Base-by-base conservation (phyloP, 2,329 filamentous ascomycete species). In the Nemania diffusa region DNA sequence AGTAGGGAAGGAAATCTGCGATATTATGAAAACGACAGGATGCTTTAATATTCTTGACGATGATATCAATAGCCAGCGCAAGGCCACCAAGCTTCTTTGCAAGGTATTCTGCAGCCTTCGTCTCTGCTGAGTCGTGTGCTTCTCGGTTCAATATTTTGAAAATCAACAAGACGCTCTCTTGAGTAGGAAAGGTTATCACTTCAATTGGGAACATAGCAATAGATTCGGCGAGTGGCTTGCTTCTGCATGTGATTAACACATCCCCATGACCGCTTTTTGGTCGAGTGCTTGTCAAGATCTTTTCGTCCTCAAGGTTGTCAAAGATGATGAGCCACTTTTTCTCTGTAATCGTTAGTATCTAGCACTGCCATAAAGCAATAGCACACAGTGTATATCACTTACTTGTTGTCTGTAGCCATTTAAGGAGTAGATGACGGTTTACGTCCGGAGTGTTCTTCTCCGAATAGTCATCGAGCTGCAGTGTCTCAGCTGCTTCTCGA, bases 211-310 rank as follows among this genome's bases (percentile, higher is more conserved):
- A 56, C 32, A 40, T 40, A 8, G 52, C 52, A 11, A 29, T 56
- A 7, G 52, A 56, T 56, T 56, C 20, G 15, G 52, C 52, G 22
- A 56, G 52, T 4, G 15, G 20, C 34, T 56, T n/a, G 32, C 52
- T 56, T 56, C 52, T 56, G 20, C 52, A 56, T 37, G 34, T 56
- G 20, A 56, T 56, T 15, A 56, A 29, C 11, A 56, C 52, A 56
- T 40, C 52, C n/a, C 52, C 32, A 3, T 24, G 8, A 37, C 52
- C 52, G 32, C 15, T 27, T 40, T 40, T 40, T 17, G 32, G 52
- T 17, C 26, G 32, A 56, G 24, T 56, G 24, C 15, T n/a, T 42
- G 13, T 26, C 34, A 56, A 42, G 17, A 56, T 20, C 40, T 56
- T 56, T 20, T 26, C 29, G 17, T 56, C 52, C 22, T 42, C 52